Base-by-base conservation (phyloP, 805 yeast species). In the Nakazawaea anatomiae region DNA sequence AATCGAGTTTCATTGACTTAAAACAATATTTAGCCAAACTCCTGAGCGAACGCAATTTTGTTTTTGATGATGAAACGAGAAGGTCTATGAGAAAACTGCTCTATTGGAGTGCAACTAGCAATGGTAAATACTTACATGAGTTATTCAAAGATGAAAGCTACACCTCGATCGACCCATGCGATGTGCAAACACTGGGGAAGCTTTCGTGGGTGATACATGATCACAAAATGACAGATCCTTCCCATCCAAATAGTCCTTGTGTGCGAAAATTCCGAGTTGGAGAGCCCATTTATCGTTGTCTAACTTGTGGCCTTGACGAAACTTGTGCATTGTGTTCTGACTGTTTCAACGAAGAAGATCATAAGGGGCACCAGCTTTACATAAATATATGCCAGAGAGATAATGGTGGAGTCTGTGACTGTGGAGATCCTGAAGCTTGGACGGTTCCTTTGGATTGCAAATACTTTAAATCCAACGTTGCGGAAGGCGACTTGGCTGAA, bases 361-460 rank as follows among this genome's bases (percentile, higher is more conserved):
- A 91, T 65, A 61, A 62, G 36, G 92, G 82, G 43, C 98, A 91
- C 64, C 77, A 80, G 44, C 83, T 87, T 7, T 79, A 83, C 51
- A 77, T 82, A 14, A 73, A 80, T 39, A 80, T 87, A 6, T 78
- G 85, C 52, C 79, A 79, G 42, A 72, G 87, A 48, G 86, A 80
- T 54, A 85, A 75, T 53, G 79, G 91, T 39, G 94, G 94, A 0
- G 86, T 85, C 18, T 87, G 95, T 63, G 96, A 89, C 60, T 89
- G 96, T 64, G 96, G 96, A 4, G 96, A 89, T 60, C 79, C 82
- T 0, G 96, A 87, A 60, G 95, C 95, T 0, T 89, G 95, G 90
- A 75, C 71, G 4, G 65, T 64, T 12, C 66, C 73, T 1, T 69
- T 81, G 42, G 60, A 69, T 11, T 89, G 96, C 62, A 71, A 72